phyloP scores from a whole-genome alignment of 768 basidiomycete species.

The Amanita thiersii region DNA sequence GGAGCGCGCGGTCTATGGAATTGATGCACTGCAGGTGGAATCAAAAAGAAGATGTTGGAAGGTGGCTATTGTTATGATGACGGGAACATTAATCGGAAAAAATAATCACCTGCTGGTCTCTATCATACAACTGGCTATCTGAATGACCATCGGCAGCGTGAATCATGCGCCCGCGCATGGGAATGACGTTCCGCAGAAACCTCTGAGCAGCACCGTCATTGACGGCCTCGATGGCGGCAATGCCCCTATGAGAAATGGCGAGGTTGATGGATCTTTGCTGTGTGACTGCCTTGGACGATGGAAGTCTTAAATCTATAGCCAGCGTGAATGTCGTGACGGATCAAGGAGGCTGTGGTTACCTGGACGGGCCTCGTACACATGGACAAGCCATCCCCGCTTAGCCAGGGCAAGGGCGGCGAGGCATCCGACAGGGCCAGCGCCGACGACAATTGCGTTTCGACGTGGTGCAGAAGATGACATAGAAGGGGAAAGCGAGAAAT shows the following conservation, averaged over 20 bases:
- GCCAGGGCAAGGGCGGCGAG: constrained; percentile 82
- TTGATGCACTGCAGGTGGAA: constrained; percentile 69
- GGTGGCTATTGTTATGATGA: constrained; percentile 6
- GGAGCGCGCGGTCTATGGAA: constrained; percentile 81
- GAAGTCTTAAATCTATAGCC: constrained; percentile 60
- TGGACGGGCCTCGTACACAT: constrained; percentile 71
- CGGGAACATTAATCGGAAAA: constrained; percentile 10
- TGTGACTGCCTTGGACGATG: constrained; percentile 53
- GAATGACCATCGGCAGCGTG: constrained; percentile 66
- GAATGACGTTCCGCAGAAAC: constrained; percentile 75
- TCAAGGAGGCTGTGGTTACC: constrained; percentile 32
- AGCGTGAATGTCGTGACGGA: constrained; percentile 5
- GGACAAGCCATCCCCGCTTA: constrained; percentile 79
- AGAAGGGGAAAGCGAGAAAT: constrained; percentile 8
- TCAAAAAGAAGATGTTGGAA: constrained; percentile 18
- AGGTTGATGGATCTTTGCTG: constrained; percentile 92
- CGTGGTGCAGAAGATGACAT: not conserved
- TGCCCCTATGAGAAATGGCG: constrained; percentile 89
- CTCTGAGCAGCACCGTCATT: constrained; percentile 61
- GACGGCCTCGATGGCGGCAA: constrained; percentile 78
- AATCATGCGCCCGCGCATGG: constrained; percentile 95
- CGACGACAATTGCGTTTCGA: constrained; percentile 60
- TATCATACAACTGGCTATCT: constrained; percentile 85
- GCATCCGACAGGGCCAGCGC: constrained; percentile 93
- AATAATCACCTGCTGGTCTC: constrained; percentile 69